phyloP scores from a whole-genome alignment of 2,329 filamentous ascomycete species.

The Aureobasidium namibiae region DNA sequence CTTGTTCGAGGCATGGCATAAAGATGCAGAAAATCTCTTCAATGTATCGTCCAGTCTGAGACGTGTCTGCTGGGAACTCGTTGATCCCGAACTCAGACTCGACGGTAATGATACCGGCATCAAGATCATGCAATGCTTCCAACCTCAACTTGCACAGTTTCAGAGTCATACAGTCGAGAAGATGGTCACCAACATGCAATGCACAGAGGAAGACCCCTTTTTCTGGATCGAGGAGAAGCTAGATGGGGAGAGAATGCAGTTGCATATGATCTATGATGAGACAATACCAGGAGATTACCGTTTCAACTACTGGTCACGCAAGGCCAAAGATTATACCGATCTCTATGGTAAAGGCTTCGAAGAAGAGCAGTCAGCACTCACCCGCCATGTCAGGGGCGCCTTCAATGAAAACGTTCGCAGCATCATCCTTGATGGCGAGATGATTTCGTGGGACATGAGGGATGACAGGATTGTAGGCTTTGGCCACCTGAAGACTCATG shows the following conservation, averaged over 20 bases:
- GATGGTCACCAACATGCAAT: constrained; percentile 62
- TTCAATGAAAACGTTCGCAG: constrained; percentile 73
- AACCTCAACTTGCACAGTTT: constrained; percentile 89
- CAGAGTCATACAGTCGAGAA: constrained; percentile 75
- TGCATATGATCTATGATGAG: constrained; percentile 77
- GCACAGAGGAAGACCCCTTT: constrained; percentile 60
- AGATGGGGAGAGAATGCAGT: constrained; percentile 92
- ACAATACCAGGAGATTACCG: constrained; percentile 57
- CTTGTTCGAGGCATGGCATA: constrained; percentile 59
- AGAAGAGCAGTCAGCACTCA: constrained; percentile 63
- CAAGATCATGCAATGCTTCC: constrained; percentile 85
- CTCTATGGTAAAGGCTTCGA: constrained; percentile 74
- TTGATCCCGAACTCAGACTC: constrained; percentile 62
- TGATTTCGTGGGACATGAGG: constrained; percentile 95
- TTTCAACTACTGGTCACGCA: constrained; percentile 90
- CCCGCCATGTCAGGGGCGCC: constrained; percentile 66
- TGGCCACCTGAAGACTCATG: constrained; percentile 87
- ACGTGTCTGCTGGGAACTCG: constrained; percentile 89
- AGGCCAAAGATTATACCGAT: constrained; percentile 93
- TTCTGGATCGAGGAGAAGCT: constrained; percentile 99
- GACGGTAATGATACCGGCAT: constrained; percentile 69
- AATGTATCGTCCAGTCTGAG: constrained; percentile 85
- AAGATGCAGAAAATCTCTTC: constrained; percentile 53
- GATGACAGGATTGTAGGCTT: constrained; percentile 80
- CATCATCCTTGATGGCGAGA: constrained; percentile 90